Evolutionary conservation across 129 eudicot genomes (phyloP).

Genomic region (Dittrichia graveolens): DNA sequence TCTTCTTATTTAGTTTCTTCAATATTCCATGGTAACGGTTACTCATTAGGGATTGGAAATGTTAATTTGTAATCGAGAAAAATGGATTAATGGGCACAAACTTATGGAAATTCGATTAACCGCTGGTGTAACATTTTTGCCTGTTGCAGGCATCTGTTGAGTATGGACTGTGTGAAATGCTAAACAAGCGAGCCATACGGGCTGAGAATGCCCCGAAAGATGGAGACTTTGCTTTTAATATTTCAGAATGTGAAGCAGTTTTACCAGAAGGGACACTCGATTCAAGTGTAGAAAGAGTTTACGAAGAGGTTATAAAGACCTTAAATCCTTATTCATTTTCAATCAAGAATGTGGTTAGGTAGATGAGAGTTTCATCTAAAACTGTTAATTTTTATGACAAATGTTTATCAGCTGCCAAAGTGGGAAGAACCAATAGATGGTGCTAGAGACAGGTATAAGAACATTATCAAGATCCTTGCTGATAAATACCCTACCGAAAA

Average conservation of each 20-base stretch:
- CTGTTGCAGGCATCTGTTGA: constrained; percentile 77
- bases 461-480: constrained; percentile 70
- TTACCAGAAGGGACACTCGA: constrained; percentile 78
- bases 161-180: constrained; percentile 92
- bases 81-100: neutral
- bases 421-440: constrained; percentile 66
- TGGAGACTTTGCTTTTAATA: constrained; percentile 61
- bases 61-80: neutral
- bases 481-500: constrained; percentile 85
- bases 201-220: constrained; percentile 69
- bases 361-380: constrained; percentile 8
- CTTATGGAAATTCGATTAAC: neutral
- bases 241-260: constrained; percentile 68
- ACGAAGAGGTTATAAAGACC: constrained; percentile 57
- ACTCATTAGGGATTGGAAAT: neutral
- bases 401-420: constrained; percentile 60
- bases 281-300: constrained; percentile 47
- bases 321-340: neutral
- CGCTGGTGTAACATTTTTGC: constrained; percentile 18
- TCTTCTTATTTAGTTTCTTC: neutral
- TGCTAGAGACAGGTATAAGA: constrained; percentile 67
- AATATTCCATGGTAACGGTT: neutral
- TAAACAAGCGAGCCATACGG: constrained; percentile 72
- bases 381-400: neutral
- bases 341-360: neutral